Percentiles rank a stretch among this genome's conserved stretches.
These are phyloP conservation scores for Fragilariopsis cylindrus DNA, from an alignment of 108 stramenopile genomes.

Conservation along the genomic window DNA sequence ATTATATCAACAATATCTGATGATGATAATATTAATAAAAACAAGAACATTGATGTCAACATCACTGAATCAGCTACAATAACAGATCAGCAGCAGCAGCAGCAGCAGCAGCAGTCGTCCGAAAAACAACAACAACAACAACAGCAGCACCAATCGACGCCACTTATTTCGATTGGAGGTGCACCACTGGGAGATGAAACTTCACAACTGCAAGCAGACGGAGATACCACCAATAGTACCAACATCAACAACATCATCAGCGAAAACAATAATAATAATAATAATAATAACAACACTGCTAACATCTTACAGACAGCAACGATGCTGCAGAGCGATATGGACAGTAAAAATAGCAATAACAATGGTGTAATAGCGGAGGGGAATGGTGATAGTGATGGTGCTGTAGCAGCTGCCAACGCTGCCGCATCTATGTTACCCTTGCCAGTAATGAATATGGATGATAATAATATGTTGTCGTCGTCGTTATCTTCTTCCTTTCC, in stretches of 20 bases:
- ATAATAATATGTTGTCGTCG: too few species aligned
- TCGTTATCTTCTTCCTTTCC: too few species aligned
- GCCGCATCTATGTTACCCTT: background rate
- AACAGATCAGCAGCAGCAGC: background rate
- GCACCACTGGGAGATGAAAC: too few species aligned
- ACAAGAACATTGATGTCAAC: too few species aligned
- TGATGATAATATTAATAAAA: too few species aligned
- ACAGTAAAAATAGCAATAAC: background rate
- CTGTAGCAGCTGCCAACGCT: slow-evolving; percentile 4
- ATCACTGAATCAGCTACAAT: too few species aligned
- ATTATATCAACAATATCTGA: too few species aligned
- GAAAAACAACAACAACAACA: background rate
- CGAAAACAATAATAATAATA: background rate
- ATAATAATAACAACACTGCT: background rate
- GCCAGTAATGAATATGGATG: background rate
- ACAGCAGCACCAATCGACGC: background rate
- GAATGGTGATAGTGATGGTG: background rate
- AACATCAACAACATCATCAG: background rate
- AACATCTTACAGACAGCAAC: slow-evolving; percentile 1
- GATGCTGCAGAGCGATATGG: slow-evolving; percentile 1
- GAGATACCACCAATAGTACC: background rate
- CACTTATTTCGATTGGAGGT: background rate
- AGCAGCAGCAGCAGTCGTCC: background rate
- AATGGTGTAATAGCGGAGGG: background rate
- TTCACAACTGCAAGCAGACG: too few species aligned